These are phyloP conservation scores for Emmonsiellopsis sp. DNA, from an alignment of 2,329 filamentous ascomycete genomes.

Conservation along the genomic window DNA sequence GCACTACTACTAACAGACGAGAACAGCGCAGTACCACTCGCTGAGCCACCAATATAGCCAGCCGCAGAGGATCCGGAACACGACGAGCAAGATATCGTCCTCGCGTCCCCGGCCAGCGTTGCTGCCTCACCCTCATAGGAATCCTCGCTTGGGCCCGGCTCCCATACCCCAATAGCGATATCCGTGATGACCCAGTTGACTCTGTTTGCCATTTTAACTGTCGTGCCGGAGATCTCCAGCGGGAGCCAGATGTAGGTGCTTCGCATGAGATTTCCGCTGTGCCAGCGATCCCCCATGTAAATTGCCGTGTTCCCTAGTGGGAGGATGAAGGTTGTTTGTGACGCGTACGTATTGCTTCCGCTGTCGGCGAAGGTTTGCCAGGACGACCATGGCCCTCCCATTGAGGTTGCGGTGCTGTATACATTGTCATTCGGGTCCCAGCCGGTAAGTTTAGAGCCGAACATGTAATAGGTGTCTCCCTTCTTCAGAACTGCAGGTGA, in stretches of 20 bases:
- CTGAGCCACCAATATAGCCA: conserved; percentile 47
- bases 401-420: conserved; percentile 49
- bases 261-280: conserved; percentile 47
- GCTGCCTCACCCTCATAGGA: conserved; percentile 42
- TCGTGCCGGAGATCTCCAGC: conserved; percentile 43
- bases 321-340: conserved; percentile 53
- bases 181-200: conserved; percentile 48
- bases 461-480: conserved; percentile 54
- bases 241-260: conserved; percentile 59
- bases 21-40: conserved; percentile 41
- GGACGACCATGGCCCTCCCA: conserved; percentile 51
- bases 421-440: conserved; percentile 57
- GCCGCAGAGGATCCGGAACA: conserved; percentile 44
- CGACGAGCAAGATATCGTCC: conserved; percentile 37
- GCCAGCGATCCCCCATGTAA: conserved; percentile 59
- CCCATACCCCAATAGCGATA: conserved; percentile 30
- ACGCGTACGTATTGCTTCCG: conserved; percentile 50
- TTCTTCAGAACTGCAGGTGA: conserved; percentile 55
- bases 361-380: conserved; percentile 51
- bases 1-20: conserved; percentile 35
- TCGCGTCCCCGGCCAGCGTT: conserved; percentile 38
- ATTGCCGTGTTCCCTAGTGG: conserved; percentile 26
- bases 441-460: conserved; percentile 48
- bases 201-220: conserved; percentile 35
- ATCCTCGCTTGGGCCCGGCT: conserved; percentile 36